Base-by-base conservation (phyloP, 352 stramenopile genomes). In the Pseudoperonospora humuli region DNA sequence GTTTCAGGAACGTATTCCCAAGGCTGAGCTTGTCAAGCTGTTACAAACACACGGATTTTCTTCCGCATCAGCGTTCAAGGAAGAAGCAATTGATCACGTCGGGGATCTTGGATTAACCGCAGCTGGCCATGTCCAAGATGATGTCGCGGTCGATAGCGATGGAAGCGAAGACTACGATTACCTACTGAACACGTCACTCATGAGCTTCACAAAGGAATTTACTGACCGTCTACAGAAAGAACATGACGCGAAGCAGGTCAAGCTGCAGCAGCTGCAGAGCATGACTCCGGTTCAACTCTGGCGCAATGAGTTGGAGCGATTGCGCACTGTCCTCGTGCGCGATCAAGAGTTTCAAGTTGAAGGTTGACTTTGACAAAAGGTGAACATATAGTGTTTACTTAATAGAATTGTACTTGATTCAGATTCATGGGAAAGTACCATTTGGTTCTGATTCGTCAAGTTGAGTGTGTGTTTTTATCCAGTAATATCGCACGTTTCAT, bases 181-280 rank as follows among this genome's bases (percentile, higher is more conserved):
- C 60, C 73, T 99, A 37, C 79, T 99, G 20, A 96, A 89, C 43
- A 98, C 97, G 75, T 97, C 97, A 50, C 82, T 99, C 44, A 96
- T 97, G 89, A 97, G 76, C 53, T 93, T 99, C 37, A 99, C 96
- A 3, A 87, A 93, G 39, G 96, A 99, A 64, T 87, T 95, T 49
- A 79, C 90, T 3, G 75, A 96, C 31, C 76, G 95, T 28, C 69
- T 99, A 31, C 74, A 93, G 48, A 76, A 67, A 28, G 78, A 98
- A 59, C 84, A 96, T 39, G 73, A 84, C 45, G 70, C 70, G 23
- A 98, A 98, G 74, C 73, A 82, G 18, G 45, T 65, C 7, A 86
- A 90, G 45, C 74, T 98, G n/a, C 64, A 84, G 28, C 64, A 78
- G 41, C 72, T 99, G 33, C 70, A 94, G 32, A 56, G 52, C 4